Evolutionary conservation across 352 stramenopile species (phyloP).

Genomic region (Phytophthora pseudosyringae): DNA sequence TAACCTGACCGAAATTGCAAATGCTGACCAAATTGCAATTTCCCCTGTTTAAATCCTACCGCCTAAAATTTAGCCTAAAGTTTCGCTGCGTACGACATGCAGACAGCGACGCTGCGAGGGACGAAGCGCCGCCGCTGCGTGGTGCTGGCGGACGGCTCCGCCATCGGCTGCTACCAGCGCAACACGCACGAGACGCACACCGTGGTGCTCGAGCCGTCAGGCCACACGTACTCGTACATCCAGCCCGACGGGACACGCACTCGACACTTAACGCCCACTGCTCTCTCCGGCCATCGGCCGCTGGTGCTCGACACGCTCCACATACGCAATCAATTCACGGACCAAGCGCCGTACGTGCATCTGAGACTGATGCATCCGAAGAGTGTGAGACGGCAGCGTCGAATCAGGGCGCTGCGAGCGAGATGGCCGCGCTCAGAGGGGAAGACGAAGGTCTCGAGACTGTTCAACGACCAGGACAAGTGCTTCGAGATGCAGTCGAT

Average conservation of each 20-base stretch:
- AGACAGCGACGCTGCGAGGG: no score
- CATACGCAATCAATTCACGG: slow-evolving; percentile 62
- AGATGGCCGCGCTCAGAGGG: slow-evolving; percentile 35
- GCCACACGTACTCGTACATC: slow-evolving; percentile 68
- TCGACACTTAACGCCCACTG: slow-evolving; percentile 65
- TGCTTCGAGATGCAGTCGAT: slow-evolving; percentile 72
- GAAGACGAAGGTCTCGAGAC: slow-evolving; percentile 32
- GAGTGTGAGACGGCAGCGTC: slow-evolving; percentile 28
- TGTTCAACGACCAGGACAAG: slow-evolving; percentile 40
- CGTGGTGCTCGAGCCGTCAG: slow-evolving; percentile 65
- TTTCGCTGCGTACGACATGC: neutral
- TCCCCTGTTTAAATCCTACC: no score
- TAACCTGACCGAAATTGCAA: slow-evolving; percentile 14
- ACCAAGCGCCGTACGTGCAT: slow-evolving; percentile 56
- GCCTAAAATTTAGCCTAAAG: no score
- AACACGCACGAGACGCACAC: slow-evolving; percentile 60
- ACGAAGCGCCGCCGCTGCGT: slow-evolving; percentile 45
- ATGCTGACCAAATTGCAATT: no score
- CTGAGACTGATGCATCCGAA: slow-evolving; percentile 18
- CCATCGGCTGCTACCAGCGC: slow-evolving; percentile 53
- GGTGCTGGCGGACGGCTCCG: slow-evolving; percentile 59
- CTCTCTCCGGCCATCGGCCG: slow-evolving; percentile 49
- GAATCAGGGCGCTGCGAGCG: slow-evolving; percentile 25
- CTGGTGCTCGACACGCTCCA: slow-evolving; percentile 50
- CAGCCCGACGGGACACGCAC: slow-evolving; percentile 50